Conservation (phyloP, 1,284 basidiomycete genomes). For the Moesziomyces globuligerus region DNA sequence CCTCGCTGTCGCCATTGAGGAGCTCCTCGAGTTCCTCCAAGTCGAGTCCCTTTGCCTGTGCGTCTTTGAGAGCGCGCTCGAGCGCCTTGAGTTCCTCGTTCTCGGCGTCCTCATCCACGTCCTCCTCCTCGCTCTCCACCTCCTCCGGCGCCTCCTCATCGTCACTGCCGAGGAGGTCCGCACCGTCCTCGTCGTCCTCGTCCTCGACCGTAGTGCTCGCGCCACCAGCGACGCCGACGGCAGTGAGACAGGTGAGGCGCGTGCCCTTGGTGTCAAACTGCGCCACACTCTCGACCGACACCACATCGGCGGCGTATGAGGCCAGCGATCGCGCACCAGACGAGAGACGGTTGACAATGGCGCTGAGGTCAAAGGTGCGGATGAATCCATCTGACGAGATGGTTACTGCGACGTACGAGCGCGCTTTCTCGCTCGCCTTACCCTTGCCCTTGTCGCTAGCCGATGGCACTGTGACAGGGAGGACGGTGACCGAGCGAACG, state of each 20-base stretch:
- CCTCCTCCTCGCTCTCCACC: conserved; percentile 36
- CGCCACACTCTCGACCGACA: conserved; percentile 41
- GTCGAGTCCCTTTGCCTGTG: conserved; percentile 42
- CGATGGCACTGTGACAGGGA: conserved; percentile 27
- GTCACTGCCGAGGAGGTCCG: conserved; percentile 3
- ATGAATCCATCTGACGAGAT: conserved; percentile 65
- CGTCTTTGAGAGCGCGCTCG: conserved; percentile 46
- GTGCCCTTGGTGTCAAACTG: conserved; percentile 60
- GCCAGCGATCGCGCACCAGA: conserved; percentile 4
- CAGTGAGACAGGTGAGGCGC: conserved; percentile 61
- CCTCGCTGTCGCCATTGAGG: conserved; percentile 31
- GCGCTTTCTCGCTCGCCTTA: conserved; percentile 9
- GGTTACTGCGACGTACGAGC: conserved; percentile 46
- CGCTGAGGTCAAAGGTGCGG: conserved; percentile 57
- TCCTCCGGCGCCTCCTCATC: conserved; percentile 13
- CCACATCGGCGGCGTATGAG: conserved; percentile 12
- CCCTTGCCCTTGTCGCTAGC: conserved; percentile 12
- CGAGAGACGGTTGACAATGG: conserved; percentile 26
- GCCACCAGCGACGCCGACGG: conserved; percentile 41
- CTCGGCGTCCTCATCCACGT: conserved; percentile 42
- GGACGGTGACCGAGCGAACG: conserved; percentile 47
- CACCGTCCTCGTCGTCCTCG: conserved; percentile 32
- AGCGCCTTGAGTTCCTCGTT: conserved; percentile 49
- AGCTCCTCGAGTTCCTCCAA: conserved; percentile 34
- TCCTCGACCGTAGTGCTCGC: conserved; percentile 16